A percentile compares a stretch with the other conserved stretches of the same genome.
phyloP scores from a whole-genome alignment of 2,329 filamentous ascomycete species.

The Aureobasidium subglaciale region DNA sequence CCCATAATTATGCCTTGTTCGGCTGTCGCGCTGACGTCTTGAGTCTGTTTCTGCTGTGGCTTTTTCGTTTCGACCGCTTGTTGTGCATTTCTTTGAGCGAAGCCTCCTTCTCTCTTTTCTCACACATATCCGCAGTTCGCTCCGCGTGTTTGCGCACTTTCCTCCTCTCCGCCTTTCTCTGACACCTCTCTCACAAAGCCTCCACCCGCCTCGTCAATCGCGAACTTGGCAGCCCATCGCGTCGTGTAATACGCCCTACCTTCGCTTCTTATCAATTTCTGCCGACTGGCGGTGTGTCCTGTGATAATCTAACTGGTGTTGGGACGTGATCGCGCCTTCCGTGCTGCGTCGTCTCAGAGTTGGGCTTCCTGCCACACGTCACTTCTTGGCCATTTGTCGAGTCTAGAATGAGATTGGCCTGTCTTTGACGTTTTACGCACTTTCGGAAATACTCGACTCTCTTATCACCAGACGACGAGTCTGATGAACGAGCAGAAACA shows the following conservation, averaged over 20 bases:
- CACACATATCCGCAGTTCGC: not conserved
- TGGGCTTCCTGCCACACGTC: conserved; percentile 8
- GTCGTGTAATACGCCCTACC: conserved; percentile 1
- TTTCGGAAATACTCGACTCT: not conserved
- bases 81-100: not conserved
- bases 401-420: not conserved
- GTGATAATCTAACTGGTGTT: not conserved
- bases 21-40: conserved; percentile 13
- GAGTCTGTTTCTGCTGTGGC: conserved; percentile 10
- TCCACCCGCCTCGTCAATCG: conserved; percentile 6
- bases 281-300: conserved; percentile 5
- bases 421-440: not conserved
- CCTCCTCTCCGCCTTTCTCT: conserved; percentile 7
- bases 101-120: conserved; percentile 4
- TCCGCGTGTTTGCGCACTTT: conserved; percentile 11
- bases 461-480: not conserved
- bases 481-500: conserved; percentile 12
- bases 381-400: not conserved
- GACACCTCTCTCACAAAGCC: not conserved
- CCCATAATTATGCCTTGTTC: conserved; percentile 6
- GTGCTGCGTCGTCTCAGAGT: conserved; percentile 7
- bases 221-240: conserved; percentile 7
- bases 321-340: not conserved
- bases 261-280: not conserved
- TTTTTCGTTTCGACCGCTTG: conserved; percentile 5